phyloP scores from a whole-genome alignment of 1,139 yeast genomes.

The Sporopachydermia cereana region DNA sequence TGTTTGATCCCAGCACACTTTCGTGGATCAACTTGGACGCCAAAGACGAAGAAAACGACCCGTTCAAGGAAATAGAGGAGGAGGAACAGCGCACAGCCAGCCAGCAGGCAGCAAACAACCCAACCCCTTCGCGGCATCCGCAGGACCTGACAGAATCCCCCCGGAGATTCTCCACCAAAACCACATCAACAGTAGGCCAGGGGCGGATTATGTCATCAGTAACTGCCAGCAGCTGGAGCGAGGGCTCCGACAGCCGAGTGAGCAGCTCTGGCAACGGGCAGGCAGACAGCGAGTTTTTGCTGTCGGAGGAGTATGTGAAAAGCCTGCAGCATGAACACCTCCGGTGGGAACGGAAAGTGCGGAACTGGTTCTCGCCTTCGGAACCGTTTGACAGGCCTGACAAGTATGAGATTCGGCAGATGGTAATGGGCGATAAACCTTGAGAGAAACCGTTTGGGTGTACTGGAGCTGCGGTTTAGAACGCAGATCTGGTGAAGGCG shows the following conservation, averaged over 20 bases:
- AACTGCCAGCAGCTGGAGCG: conserved; percentile 4
- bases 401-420: conserved; percentile 42
- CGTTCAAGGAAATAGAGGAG: conserved; percentile 43
- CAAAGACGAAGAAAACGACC: conserved; percentile 32
- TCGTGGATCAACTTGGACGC: conserved; percentile 39
- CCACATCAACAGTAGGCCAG: not conserved
- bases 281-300: conserved; percentile 31
- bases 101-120: conserved; percentile 6
- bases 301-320: conserved; percentile 30
- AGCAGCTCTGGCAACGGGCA: conserved; percentile 10
- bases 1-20: conserved; percentile 45
- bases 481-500: conserved; percentile 79
- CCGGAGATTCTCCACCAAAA: not conserved
- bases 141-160: conserved; percentile 1
- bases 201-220: not conserved
- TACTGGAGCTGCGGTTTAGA: no score
- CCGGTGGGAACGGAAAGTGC: conserved; percentile 36
- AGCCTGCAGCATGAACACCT: conserved; percentile 39
- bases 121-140: not conserved
- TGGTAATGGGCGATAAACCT: conserved; percentile 28
- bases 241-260: not conserved
- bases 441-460: no score
- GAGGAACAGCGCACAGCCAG: not conserved
- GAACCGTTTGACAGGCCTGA: conserved; percentile 27
- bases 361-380: conserved; percentile 40